Evolutionary conservation across 176 grass and related monocot genomes (phyloP).

Genomic region (Triticum aestivum): DNA sequence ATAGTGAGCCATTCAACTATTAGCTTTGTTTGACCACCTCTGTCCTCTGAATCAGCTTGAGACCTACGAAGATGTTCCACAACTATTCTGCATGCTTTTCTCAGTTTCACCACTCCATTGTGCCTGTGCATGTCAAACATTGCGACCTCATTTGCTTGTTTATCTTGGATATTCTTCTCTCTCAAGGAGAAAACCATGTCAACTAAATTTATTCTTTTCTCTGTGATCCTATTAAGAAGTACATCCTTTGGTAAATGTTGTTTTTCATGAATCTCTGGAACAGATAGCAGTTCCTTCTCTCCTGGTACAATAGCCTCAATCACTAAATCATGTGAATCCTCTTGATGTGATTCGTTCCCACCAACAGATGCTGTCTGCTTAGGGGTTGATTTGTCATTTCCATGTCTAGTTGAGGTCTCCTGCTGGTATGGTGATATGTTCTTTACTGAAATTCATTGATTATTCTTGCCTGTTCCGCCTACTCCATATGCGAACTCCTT

Average conservation of each 20-base stretch:
- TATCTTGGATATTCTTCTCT: conserved; percentile 46
- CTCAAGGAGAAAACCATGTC: conserved; percentile 58
- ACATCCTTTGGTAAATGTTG: conserved; percentile 33
- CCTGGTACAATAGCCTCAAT: conserved; percentile 22
- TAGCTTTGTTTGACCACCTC: conserved; percentile 43
- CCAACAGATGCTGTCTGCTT: conserved; percentile 14
- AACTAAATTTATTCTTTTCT: conserved; percentile 60
- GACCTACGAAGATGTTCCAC: conserved; percentile 43
- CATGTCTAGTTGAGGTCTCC: conserved; percentile 21
- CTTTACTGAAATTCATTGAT: conserved; percentile 5
- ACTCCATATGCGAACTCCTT: conserved; percentile 54
- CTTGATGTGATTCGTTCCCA: conserved; percentile 31
- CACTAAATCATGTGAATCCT: conserved; percentile 25
- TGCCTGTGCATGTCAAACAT: conserved; percentile 48
- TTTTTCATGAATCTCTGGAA: conserved; percentile 27
- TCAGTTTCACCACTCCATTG: conserved; percentile 42
- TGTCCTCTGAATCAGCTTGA: conserved; percentile 21
- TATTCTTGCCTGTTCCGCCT: conserved; percentile 35
- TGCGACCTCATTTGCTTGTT: conserved; percentile 50
- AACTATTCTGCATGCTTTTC: conserved; percentile 38
- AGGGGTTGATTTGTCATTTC: conserved; percentile 17
- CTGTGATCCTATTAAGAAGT: conserved; percentile 30
- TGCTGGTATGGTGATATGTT: conserved; percentile 20
- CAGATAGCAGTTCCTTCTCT: conserved; percentile 28
- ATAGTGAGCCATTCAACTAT: conserved; percentile 33